Base-by-base conservation (phyloP, 202 grass and related monocot species). In the Musa balbisiana region DNA sequence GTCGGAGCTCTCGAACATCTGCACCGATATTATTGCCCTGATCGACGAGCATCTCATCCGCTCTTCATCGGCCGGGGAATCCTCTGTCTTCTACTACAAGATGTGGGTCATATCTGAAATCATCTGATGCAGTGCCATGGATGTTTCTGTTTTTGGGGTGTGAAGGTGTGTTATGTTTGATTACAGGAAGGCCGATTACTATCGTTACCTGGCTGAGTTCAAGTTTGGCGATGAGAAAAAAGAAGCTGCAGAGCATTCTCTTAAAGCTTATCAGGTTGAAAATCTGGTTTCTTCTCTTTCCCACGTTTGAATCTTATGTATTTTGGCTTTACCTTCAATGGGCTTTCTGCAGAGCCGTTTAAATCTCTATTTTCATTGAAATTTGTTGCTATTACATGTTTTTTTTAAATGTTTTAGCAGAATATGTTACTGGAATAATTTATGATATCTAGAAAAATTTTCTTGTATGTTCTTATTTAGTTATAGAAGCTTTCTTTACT, bases 151-250 rank as follows among this genome's bases (percentile, higher is more conserved):
- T 63, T 82, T 74, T 83, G 4, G 24, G 23, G 26, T 1, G 50
- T 19, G 43, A 79, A 67, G 10, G n/a, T 11, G 49, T 49, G 15
- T 77, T 24, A 22, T 86, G 13, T 80, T 74, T 52, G 79, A 50
- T 12, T 70, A 74, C 67, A 92, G 89, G 86, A 92, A 92, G 81
- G 89, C 86, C 52, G 89, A 88, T 82, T 92, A 86, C 20, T 92
- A 92, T 72, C 86, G 86, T 25, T 92, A 92, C 81, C 72, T 92
- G 53, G 76, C 89, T 0, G 89, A 92, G 79, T 88, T 92, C 68
- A 92, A 84, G 84, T 50, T 11, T 62, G 81, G 73, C 24, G 64
- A 49, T 82, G 86, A 92, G 66, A 86, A 79, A 67, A 84, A 69
- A 80, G 79, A 80, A 64, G 79, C 82, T 19, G 79, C 81, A 76